Base-by-base conservation (phyloP, 805 yeast genomes). In the Wickerhamiella lipophila region DNA sequence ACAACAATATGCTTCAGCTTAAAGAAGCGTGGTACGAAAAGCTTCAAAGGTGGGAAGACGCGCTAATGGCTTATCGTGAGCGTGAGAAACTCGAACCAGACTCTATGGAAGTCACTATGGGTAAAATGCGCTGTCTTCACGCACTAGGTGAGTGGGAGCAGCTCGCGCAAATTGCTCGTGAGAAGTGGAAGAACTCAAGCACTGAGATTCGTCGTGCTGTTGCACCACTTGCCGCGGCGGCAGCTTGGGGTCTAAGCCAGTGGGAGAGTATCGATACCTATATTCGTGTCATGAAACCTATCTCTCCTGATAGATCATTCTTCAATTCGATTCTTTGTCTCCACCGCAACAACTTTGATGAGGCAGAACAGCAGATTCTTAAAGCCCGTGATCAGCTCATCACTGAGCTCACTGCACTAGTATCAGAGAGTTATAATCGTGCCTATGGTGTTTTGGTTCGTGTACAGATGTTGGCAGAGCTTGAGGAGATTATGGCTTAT, bases 121-220 rank as follows among this genome's bases (percentile, higher is more conserved):
- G 99, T 68, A 88, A 89, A 60, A 86, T 92, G 96, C 76, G 97
- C 65, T 88, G 97, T 65, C 69, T 89, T 53, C 96, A 92, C 67
- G 99, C 99, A 0, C 69, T 92, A n/a, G 98, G 98, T 44, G 96
- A 92, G 65, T 94, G 98, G 97, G 97, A 89, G 53, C 83, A 81
- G 56, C 69, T 94, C 21, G 80, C 94, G 9, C 83, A 81, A 52
- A 68, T 92, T 49, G 95, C 96, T 0, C 81, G 79, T 56, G 80
- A 78, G 39, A 86, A 84, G 60, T 92, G 99, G 99, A 70, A 68
- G 16, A 69, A 72, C 26, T 75, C 94, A 0, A 71, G 84, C 1
- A 72, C 79, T 25, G 95, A 86, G 15, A 77, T 78, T 35, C 76
- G 80, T 56, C 71, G 95, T 49, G 77, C 81, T 5, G 87, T 92